phyloP scores from a whole-genome alignment of 495 filamentous ascomycete species.

The Friedmanniomyces endolithicus region DNA sequence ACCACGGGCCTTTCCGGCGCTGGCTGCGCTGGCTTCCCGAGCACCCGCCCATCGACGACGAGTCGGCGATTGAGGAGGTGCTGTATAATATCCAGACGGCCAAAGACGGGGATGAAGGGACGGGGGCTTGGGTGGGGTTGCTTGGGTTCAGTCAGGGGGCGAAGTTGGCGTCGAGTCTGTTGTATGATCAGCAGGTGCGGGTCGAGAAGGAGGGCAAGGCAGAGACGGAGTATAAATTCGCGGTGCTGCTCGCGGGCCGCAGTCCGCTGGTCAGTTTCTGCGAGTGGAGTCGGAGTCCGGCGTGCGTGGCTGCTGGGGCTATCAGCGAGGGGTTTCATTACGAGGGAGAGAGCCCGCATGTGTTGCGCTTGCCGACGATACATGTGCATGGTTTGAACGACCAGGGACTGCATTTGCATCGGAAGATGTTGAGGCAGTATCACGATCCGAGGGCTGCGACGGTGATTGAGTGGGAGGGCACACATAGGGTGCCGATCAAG shows the following conservation, averaged over 20 bases:
- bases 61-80: slow-evolving; percentile 30
- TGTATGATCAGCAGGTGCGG: slow-evolving; percentile 30
- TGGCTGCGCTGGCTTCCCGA: slow-evolving; percentile 46
- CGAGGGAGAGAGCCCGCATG: slow-evolving; percentile 24
- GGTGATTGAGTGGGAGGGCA: slow-evolving; percentile 50
- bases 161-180: slow-evolving; percentile 42
- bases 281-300: slow-evolving; percentile 21
- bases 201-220: slow-evolving; percentile 23
- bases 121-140: slow-evolving; percentile 44
- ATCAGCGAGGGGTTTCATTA: slow-evolving; percentile 30
- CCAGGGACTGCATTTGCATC: slow-evolving; percentile 40
- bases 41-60: slow-evolving; percentile 34
- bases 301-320: slow-evolving; percentile 25
- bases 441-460: slow-evolving; percentile 34
- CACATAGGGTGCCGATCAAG: slow-evolving; percentile 48
- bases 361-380: slow-evolving; percentile 42
- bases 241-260: slow-evolving; percentile 44
- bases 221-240: slow-evolving; percentile 28
- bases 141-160: slow-evolving; percentile 48
- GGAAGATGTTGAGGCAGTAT: slow-evolving; percentile 38
- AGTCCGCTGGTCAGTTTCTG: slow-evolving; percentile 42
- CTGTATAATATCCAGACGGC: slow-evolving; percentile 26
- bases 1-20: slow-evolving; percentile 44
- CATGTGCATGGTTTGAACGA: slow-evolving; percentile 53
- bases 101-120: slow-evolving; percentile 32